These are phyloP conservation scores for Barnettozyma botsteinii DNA, from an alignment of 805 yeast genomes.

Conservation along the genomic window DNA sequence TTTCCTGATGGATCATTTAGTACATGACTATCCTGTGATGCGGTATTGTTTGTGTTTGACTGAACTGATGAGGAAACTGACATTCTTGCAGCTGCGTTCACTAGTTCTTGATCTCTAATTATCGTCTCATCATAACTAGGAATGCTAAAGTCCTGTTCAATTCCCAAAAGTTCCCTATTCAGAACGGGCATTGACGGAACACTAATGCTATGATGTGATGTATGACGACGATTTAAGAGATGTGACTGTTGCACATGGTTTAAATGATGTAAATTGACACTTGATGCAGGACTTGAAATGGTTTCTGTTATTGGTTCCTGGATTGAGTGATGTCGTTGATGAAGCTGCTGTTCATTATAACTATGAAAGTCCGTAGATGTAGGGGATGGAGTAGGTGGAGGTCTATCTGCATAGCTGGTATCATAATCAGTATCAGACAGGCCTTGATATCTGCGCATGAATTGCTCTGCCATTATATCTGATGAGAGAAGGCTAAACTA, in stretches of 20 bases:
- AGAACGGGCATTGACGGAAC: not conserved
- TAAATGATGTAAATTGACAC: no score
- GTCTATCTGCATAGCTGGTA: slow-evolving; percentile 33
- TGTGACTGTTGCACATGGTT: not conserved
- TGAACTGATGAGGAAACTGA: slow-evolving; percentile 4
- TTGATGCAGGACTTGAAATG: not conserved
- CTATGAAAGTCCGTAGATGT: slow-evolving; percentile 20
- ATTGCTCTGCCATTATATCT: not conserved
- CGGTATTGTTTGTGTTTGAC: not conserved
- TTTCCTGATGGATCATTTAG: not conserved
- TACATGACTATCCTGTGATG: no score
- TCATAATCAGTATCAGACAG: not conserved
- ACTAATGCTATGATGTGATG: not conserved
- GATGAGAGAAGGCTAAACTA: no score
- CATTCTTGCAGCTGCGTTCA: slow-evolving; percentile 5
- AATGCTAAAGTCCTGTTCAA: slow-evolving; percentile 5
- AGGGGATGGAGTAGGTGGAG: slow-evolving; percentile 34
- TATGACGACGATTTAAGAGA: not conserved
- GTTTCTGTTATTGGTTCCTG: not conserved
- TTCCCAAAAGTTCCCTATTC: not conserved
- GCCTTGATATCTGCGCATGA: slow-evolving; percentile 3
- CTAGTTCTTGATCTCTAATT: slow-evolving; percentile 4
- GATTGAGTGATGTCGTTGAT: slow-evolving; percentile 7
- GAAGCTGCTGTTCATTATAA: not conserved
- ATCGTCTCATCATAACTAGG: slow-evolving; percentile 15